Conservation (phyloP, 331 rosid species). For the Erythrophleum ivorense region DNA sequence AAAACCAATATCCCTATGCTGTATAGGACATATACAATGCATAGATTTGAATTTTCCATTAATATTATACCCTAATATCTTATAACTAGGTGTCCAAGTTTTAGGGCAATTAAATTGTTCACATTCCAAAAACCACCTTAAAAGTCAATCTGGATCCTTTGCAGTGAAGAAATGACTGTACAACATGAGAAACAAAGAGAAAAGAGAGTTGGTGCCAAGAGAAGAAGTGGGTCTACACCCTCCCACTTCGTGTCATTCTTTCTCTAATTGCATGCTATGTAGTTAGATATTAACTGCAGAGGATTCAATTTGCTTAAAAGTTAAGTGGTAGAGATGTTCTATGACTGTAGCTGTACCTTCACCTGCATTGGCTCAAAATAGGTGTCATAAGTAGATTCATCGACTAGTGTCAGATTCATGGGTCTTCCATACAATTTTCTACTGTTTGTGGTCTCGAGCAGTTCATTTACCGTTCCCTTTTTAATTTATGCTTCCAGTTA, state of each 20-base stretch:
- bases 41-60: not conserved
- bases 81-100: not conserved
- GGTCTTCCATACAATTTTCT: not conserved
- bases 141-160: no score
- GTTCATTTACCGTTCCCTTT: not conserved
- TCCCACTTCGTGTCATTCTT: no score
- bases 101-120: not conserved
- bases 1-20: not conserved
- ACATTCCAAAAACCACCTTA: not conserved
- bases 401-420: not conserved
- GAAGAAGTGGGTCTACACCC: no score
- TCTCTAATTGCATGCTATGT: no score
- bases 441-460: not conserved
- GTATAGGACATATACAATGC: not conserved
- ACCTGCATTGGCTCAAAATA: constrained; percentile 10
- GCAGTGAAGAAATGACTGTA: no score
- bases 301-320: not conserved
- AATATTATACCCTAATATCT: not conserved
- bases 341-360: not conserved
- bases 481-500: not conserved
- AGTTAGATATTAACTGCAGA: no score
- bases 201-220: no score
- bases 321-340: not conserved
- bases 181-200: no score
- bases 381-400: not conserved